Evolutionary conservation across 192 early-diverging fungal genomes (phyloP).

Genomic region (Linnemannia elongata): DNA sequence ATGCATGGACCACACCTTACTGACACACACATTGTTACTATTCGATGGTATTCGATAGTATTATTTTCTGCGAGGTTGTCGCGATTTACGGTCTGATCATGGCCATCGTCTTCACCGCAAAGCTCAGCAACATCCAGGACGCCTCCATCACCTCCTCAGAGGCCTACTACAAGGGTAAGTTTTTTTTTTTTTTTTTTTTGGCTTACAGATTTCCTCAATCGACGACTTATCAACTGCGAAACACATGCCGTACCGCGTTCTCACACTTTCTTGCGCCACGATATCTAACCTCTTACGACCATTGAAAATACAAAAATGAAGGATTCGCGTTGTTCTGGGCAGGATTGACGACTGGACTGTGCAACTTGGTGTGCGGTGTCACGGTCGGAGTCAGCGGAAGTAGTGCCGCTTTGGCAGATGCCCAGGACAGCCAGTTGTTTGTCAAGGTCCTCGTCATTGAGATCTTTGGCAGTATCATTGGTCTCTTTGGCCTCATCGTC

Average conservation of each 20-base stretch:
- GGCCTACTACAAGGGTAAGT: constrained; percentile 85
- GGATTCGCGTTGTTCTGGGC: constrained; percentile 97
- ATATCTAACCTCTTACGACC: neutral
- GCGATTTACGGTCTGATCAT: constrained; percentile 99
- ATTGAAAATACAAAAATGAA: constrained; percentile 27
- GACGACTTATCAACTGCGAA: neutral
- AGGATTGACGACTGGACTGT: constrained; percentile 93
- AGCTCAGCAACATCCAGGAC: constrained; percentile 72
- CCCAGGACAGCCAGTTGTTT: constrained; percentile 93
- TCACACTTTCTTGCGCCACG: neutral
- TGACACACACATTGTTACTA: neutral
- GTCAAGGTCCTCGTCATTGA: constrained; percentile 98
- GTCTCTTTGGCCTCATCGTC: constrained; percentile 97
- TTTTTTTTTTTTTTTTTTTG: neutral
- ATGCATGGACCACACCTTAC: neutral
- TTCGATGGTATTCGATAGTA: constrained; percentile 59
- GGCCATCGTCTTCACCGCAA: constrained; percentile 95
- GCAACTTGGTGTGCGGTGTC: constrained; percentile 94
- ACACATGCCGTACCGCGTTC: neutral
- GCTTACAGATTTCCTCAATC: too few species aligned
- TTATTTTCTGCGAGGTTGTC: constrained; percentile 99
- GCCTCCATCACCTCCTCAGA: constrained; percentile 63
- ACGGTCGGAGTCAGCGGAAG: constrained; percentile 94
- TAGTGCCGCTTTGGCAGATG: constrained; percentile 95
- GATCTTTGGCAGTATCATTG: constrained; percentile 96